A percentile compares a stretch with the other conserved stretches of the same genome.
phyloP scores from a whole-genome alignment of 768 basidiomycete species.

The Jaapia argillacea region DNA sequence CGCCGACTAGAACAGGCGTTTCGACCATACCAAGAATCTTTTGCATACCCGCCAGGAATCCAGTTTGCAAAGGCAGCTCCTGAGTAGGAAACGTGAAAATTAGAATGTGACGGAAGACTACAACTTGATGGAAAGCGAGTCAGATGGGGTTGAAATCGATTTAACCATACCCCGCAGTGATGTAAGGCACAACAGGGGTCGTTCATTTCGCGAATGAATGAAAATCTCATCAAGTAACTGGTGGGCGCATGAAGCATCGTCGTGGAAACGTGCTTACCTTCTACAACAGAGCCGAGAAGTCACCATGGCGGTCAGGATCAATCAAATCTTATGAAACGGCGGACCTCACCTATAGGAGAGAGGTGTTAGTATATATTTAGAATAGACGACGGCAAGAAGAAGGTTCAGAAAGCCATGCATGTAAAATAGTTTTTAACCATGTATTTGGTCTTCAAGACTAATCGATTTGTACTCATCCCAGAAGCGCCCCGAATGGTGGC shows the following conservation, averaged over 20 bases:
- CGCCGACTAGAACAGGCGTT: neutral
- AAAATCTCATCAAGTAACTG: conserved; percentile 37
- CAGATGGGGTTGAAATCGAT: conserved; percentile 68
- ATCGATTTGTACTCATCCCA: conserved; percentile 71
- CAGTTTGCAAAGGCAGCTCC: no score
- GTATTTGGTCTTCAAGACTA: conserved; percentile 85
- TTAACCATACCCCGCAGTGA: conserved; percentile 49
- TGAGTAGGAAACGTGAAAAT: no score
- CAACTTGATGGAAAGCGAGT: conserved; percentile 13
- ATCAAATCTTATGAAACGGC: no score
- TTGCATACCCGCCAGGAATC: conserved; percentile 80
- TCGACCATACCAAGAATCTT: conserved; percentile 49
- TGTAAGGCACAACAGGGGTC: conserved; percentile 57
- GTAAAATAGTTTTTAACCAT: conserved; percentile 53
- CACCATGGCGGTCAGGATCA: no score
- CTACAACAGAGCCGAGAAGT: no score
- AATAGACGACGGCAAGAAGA: conserved; percentile 12
- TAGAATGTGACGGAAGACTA: conserved; percentile 3
- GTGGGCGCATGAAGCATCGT: neutral
- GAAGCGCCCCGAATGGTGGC: conserved; percentile 17
- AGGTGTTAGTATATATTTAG: conserved; percentile 13
- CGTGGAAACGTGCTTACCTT: conserved; percentile 24
- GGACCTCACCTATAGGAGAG: conserved; percentile 15
- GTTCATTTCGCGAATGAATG: conserved; percentile 65
- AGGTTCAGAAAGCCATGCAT: conserved; percentile 30